phyloP scores from a whole-genome alignment of 805 yeast species.

The Barnettozyma pratensis region DNA sequence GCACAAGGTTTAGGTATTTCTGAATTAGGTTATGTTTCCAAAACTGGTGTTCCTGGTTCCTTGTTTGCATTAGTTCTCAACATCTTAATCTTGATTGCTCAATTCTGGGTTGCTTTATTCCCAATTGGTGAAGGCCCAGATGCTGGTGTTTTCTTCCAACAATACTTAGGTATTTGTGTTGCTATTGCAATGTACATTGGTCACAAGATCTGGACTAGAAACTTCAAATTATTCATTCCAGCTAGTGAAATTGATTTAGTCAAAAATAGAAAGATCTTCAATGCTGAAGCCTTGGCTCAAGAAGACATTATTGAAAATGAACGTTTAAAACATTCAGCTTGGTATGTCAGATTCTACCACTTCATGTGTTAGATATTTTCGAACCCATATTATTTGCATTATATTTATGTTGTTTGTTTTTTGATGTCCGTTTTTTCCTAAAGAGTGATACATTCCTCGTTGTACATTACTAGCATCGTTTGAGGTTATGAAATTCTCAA shows the following conservation, averaged over 20 bases:
- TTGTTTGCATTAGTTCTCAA: constrained; percentile 43
- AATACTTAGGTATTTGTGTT: constrained; percentile 44
- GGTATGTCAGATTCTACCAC: constrained; percentile 4
- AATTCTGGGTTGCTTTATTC: constrained; percentile 60
- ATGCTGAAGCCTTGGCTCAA: constrained; percentile 31
- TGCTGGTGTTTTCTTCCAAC: constrained; percentile 42
- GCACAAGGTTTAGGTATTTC: constrained; percentile 43
- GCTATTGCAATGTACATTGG: constrained; percentile 39
- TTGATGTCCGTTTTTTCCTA: background rate
- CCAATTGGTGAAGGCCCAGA: constrained; percentile 43
- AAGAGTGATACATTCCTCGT: too few species aligned
- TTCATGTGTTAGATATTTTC: constrained; percentile 4
- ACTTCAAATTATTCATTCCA: constrained; percentile 29
- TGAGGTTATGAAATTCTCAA: background rate
- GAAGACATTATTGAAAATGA: constrained; percentile 32
- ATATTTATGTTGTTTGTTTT: background rate
- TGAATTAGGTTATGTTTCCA: constrained; percentile 50
- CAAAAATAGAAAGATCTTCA: constrained; percentile 45
- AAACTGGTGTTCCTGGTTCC: constrained; percentile 48
- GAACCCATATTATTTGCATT: background rate
- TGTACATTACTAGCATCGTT: background rate
- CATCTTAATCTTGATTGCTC: constrained; percentile 45
- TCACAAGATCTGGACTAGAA: constrained; percentile 39
- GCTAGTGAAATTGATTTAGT: constrained; percentile 50
- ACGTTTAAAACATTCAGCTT: constrained; percentile 13